Percentiles rank a stretch among this genome's conserved stretches.
These are phyloP conservation scores for Cynara cardunculus DNA, from an alignment of 129 eudicot species.

Conservation along the genomic window DNA sequence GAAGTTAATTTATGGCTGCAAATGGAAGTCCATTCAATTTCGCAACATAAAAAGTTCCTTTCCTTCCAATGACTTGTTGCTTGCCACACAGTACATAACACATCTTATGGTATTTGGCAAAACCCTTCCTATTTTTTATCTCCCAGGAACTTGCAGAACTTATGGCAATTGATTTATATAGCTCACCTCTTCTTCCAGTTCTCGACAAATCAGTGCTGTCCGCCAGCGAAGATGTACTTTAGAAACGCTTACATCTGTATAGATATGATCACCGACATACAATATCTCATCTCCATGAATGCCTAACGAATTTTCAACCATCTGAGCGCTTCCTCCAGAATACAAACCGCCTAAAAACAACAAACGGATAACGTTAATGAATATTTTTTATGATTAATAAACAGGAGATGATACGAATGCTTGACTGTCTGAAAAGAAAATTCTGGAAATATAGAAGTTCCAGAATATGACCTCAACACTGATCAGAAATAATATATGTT, in stretches of 20 bases:
- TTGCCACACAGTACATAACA: background rate
- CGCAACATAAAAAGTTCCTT: background rate
- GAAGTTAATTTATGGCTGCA: background rate
- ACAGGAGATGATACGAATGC: background rate
- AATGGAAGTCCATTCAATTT: background rate
- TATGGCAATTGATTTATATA: background rate
- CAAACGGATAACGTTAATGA: background rate
- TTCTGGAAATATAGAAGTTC: constrained; percentile 1
- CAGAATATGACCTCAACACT: background rate
- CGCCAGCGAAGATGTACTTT: constrained; percentile 97
- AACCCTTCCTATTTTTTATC: background rate
- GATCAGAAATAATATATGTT: background rate
- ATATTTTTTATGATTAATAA: background rate
- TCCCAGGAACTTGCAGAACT: background rate
- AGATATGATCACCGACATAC: constrained; percentile 96
- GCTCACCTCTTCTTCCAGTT: constrained; percentile 88
- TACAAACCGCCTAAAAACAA: constrained; percentile 70
- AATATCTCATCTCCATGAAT: constrained; percentile 93
- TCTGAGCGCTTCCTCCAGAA: constrained; percentile 98
- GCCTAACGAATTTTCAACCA: constrained; percentile 83
- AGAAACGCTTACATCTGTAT: constrained; percentile 92
- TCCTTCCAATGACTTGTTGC: background rate
- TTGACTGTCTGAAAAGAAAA: background rate
- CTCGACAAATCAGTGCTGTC: constrained; percentile 91
- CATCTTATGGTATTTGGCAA: background rate